Percentiles rank a stretch among this genome's conserved stretches.
These are phyloP conservation scores for Gossypium gossypioides DNA, from an alignment of 441 rosid species.

Conservation along the genomic window DNA sequence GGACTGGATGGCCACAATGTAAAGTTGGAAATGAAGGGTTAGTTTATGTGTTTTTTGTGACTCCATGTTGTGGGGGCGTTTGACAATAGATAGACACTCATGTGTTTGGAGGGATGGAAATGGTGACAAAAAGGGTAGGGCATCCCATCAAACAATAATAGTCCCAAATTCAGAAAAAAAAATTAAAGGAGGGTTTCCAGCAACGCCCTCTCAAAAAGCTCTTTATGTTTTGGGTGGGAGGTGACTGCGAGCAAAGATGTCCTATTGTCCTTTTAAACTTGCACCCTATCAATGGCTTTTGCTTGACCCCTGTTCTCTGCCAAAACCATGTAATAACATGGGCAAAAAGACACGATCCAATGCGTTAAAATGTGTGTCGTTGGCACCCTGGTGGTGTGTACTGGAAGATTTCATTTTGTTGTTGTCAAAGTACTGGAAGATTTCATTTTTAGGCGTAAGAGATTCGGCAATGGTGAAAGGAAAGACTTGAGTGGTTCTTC, in stretches of 20 bases:
- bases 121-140: slow-evolving; percentile 20
- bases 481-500: not conserved
- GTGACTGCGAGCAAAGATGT: not conserved
- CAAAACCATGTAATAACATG: slow-evolving; percentile 10
- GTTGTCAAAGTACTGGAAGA: not conserved
- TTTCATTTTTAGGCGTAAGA: not conserved
- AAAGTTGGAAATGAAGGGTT: slow-evolving; percentile 11
- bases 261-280: not conserved
- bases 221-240: slow-evolving; percentile 8
- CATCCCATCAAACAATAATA: slow-evolving; percentile 26
- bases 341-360: not conserved
- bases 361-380: not conserved
- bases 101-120: not conserved
- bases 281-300: slow-evolving; percentile 5
- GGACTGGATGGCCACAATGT: slow-evolving; percentile 13
- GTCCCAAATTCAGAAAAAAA: slow-evolving; percentile 6
- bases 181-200: not conserved
- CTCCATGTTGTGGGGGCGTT: slow-evolving; percentile 32
- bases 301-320: slow-evolving; percentile 1
- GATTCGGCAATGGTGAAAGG: not conserved
- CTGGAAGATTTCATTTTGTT: not conserved
- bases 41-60: slow-evolving; percentile 6
- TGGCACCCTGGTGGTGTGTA: not conserved
- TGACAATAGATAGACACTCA: not conserved
- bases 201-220: slow-evolving; percentile 5